A percentile compares a stretch with the other conserved stretches of the same genome.
These are phyloP conservation scores for Lodderomyces margitis DNA, from an alignment of 1,139 yeast species.

Conservation along the genomic window DNA sequence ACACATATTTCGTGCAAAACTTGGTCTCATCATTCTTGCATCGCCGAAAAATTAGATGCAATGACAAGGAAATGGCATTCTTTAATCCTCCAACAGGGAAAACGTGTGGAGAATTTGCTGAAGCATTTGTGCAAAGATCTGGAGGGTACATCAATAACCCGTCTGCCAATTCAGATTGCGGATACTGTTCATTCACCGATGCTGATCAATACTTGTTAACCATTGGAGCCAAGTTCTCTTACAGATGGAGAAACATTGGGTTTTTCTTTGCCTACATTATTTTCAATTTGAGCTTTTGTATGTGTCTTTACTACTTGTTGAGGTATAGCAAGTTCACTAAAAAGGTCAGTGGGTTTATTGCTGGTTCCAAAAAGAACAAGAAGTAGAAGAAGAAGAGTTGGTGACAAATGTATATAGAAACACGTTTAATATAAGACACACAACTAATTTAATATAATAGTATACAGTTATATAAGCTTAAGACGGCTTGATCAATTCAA, in stretches of 20 bases:
- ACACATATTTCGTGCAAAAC: slow-evolving; percentile 64
- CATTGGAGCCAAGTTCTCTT: slow-evolving; percentile 42
- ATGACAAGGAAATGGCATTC: slow-evolving; percentile 45
- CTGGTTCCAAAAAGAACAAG: slow-evolving; percentile 11
- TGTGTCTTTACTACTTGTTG: slow-evolving; percentile 22
- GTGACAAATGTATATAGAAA: background rate
- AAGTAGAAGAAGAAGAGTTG: slow-evolving; percentile 4
- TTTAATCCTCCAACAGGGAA: slow-evolving; percentile 58
- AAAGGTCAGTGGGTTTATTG: slow-evolving; percentile 5
- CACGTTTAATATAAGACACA: background rate
- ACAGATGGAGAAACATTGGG: slow-evolving; percentile 69
- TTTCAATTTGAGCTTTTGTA: slow-evolving; percentile 43
- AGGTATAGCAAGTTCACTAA: slow-evolving; percentile 17
- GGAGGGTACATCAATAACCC: slow-evolving; percentile 60
- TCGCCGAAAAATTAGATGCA: slow-evolving; percentile 54
- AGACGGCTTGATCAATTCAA: slow-evolving; percentile 75
- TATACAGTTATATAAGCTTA: too few relatives aligned
- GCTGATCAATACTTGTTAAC: slow-evolving; percentile 54
- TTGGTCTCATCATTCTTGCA: slow-evolving; percentile 54
- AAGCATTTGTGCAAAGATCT: slow-evolving; percentile 16
- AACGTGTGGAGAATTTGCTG: slow-evolving; percentile 58
- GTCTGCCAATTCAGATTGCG: slow-evolving; percentile 51
- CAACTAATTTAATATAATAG: too few relatives aligned
- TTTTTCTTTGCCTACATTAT: slow-evolving; percentile 53
- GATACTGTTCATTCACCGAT: slow-evolving; percentile 51